A percentile compares a stretch with the other conserved stretches of the same genome.
These are phyloP conservation scores for Hypholoma sublateritium DNA, from an alignment of 768 basidiomycete genomes.

Conservation along the genomic window DNA sequence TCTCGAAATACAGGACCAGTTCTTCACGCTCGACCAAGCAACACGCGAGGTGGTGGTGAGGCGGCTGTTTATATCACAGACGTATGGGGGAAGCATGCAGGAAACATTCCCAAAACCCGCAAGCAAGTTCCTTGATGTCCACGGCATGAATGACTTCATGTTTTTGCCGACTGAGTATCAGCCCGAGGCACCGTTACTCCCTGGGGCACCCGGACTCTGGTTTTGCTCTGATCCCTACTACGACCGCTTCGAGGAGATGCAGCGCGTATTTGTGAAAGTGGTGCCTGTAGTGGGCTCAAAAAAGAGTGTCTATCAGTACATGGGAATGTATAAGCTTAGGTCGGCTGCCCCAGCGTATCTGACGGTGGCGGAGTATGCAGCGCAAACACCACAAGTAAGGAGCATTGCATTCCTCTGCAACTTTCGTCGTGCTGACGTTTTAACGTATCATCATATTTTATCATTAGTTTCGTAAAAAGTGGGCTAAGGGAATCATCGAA, in stretches of 20 bases:
- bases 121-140: conserved; percentile 14
- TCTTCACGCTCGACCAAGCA: conserved; percentile 20
- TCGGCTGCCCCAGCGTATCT: conserved; percentile 11
- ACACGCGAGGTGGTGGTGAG: conserved; percentile 25
- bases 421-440: neutral
- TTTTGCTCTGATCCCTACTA: conserved; percentile 13
- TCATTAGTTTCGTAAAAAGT: conserved; percentile 27
- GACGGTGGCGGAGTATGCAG: conserved; percentile 26
- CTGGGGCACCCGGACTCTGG: conserved; percentile 34
- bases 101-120: conserved; percentile 24
- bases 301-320: conserved; percentile 23
- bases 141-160: conserved; percentile 32
- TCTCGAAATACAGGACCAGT: conserved; percentile 17
- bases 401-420: neutral
- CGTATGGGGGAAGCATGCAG: conserved; percentile 35
- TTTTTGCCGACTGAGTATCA: conserved; percentile 30
- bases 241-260: neutral
- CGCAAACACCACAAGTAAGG: conserved; percentile 10
- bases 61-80: conserved; percentile 26
- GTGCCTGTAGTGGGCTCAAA: conserved; percentile 1
- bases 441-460: no score
- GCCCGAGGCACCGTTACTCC: conserved; percentile 33
- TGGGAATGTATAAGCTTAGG: conserved; percentile 25
- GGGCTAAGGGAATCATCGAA: conserved; percentile 25
- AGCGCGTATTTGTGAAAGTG: conserved; percentile 16